phyloP scores from a whole-genome alignment of 768 basidiomycete genomes.

The Lactifluus hygrophoroides region DNA sequence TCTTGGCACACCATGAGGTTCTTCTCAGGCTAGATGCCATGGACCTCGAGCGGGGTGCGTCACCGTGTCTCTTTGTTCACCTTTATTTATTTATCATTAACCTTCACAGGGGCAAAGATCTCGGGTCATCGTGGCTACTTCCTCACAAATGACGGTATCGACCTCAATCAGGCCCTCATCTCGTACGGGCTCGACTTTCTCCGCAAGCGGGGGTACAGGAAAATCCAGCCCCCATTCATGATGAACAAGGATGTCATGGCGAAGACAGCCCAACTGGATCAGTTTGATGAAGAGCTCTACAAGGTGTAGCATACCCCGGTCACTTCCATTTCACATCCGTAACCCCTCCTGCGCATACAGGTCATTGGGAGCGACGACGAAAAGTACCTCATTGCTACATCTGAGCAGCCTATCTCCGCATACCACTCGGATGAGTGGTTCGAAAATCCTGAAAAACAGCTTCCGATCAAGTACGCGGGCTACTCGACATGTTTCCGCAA shows the following conservation, averaged over 20 bases:
- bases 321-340: neutral
- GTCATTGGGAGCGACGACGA: slow-evolving; percentile 87
- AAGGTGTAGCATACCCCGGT: slow-evolving; percentile 46
- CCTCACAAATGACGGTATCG: slow-evolving; percentile 90
- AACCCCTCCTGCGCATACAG: slow-evolving; percentile 30
- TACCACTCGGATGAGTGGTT: slow-evolving; percentile 98
- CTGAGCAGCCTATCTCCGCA: slow-evolving; percentile 96
- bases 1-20: slow-evolving; percentile 98
- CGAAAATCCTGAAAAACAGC: slow-evolving; percentile 81
- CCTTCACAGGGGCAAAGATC: slow-evolving; percentile 68
- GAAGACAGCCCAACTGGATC: slow-evolving; percentile 95
- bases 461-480: slow-evolving; percentile 86
- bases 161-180: slow-evolving; percentile 94
- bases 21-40: slow-evolving; percentile 88
- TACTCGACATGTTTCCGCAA: slow-evolving; percentile 98
- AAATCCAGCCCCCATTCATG: slow-evolving; percentile 95
- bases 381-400: slow-evolving; percentile 98
- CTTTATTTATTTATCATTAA: slow-evolving; percentile 1
- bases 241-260: slow-evolving; percentile 98
- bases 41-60: slow-evolving; percentile 90
- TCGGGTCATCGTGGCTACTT: slow-evolving; percentile 96
- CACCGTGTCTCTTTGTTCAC: neutral
- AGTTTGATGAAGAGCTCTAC: slow-evolving; percentile 98
- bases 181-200: slow-evolving; percentile 93
- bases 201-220: slow-evolving; percentile 74